Conservation (phyloP, 2,329 filamentous ascomycete species). For the Pyrenochaeta sp. region DNA sequence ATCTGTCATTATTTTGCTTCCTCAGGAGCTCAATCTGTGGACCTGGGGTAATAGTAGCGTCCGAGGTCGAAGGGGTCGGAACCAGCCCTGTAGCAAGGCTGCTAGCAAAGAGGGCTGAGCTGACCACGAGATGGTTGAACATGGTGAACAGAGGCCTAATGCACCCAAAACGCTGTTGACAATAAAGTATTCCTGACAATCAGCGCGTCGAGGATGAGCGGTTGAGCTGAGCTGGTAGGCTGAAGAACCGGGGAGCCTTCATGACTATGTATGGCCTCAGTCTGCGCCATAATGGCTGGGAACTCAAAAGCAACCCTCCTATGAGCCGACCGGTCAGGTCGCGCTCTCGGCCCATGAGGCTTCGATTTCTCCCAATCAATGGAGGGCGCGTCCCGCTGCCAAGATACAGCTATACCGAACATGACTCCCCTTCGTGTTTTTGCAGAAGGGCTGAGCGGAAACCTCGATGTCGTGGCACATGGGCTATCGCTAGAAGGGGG, state of each 20-base stretch:
- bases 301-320: constrained; percentile 5
- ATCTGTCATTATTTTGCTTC: constrained; percentile 31
- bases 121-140: constrained; percentile 10
- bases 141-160: constrained; percentile 8
- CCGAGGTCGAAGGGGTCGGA: constrained; percentile 18
- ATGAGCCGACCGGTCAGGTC: constrained; percentile 17
- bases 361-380: constrained; percentile 20
- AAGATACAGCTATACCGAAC: constrained; percentile 15
- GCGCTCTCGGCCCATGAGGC: constrained; percentile 9
- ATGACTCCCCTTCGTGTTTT: constrained; percentile 19
- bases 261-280: constrained; percentile 11
- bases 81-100: constrained; percentile 23
- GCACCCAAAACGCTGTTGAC: not conserved
- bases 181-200: not conserved
- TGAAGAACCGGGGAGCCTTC: constrained; percentile 4
- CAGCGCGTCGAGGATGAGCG: not conserved
- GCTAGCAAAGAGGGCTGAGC: constrained; percentile 20
- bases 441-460: constrained; percentile 18
- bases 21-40: constrained; percentile 30
- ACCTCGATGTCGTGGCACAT: constrained; percentile 27
- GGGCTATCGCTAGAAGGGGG: constrained; percentile 16
- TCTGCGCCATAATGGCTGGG: constrained; percentile 7
- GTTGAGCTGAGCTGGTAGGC: not conserved
- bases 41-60: constrained; percentile 34
- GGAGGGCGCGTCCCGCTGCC: constrained; percentile 5